These are phyloP conservation scores for Fusarium illudens DNA, from an alignment of 2,329 filamentous ascomycete genomes.

Conservation along the genomic window DNA sequence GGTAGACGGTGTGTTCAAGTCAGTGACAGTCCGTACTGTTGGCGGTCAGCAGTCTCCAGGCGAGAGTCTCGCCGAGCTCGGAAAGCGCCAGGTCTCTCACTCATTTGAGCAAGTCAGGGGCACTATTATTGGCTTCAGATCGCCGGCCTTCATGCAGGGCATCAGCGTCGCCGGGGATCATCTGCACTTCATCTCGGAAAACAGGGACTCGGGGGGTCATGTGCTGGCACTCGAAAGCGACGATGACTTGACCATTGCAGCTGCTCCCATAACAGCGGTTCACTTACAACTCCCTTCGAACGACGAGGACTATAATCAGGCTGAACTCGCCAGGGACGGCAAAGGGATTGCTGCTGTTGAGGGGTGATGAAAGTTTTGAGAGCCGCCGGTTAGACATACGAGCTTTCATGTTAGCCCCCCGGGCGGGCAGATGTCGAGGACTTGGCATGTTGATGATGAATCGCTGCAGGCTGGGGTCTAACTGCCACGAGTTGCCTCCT, in stretches of 20 bases:
- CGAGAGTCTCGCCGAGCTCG: constrained; percentile 25
- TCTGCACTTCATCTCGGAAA: constrained; percentile 11
- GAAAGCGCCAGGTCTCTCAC: constrained; percentile 24
- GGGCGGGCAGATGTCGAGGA: too few species aligned
- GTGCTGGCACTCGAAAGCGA: constrained; percentile 17
- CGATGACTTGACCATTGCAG: constrained; percentile 1
- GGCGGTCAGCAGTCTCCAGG: constrained; percentile 15
- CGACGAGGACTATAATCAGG: constrained; percentile 8
- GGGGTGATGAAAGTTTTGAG: background rate
- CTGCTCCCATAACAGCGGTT: background rate
- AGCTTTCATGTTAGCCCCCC: too few species aligned
- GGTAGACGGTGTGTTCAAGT: constrained; percentile 12
- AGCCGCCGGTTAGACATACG: too few species aligned
- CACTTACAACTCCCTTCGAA: constrained; percentile 17
- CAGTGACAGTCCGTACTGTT: constrained; percentile 14
- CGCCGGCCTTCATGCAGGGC: constrained; percentile 24
- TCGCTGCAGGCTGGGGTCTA: background rate
- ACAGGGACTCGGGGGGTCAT: constrained; percentile 16
- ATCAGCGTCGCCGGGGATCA: constrained; percentile 31
- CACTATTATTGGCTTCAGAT: constrained; percentile 18
- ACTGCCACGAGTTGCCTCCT: background rate
- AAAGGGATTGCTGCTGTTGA: constrained; percentile 25
- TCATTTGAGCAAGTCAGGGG: background rate
- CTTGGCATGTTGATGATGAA: background rate
- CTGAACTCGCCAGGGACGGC: constrained; percentile 7